Evolutionary conservation across 164 flowering plant genomes (phyloP), one percentile per base, ranked within the genome.

Genomic region (Dillenia turbinata): DNA sequence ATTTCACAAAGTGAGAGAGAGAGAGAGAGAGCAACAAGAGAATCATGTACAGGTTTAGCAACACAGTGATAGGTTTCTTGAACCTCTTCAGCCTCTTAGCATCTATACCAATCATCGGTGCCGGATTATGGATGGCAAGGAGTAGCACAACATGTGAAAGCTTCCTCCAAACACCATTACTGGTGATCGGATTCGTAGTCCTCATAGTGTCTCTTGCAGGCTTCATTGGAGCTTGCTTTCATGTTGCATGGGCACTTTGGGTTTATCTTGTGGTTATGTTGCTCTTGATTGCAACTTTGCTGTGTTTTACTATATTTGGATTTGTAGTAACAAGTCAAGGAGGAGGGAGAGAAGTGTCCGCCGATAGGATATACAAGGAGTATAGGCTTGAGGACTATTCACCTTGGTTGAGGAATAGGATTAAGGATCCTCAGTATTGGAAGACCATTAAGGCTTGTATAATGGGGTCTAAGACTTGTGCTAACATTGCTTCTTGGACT

Each of bases 61-160:
- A 93, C 81, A 82, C 90, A 12, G 84, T 93, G 55, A 87, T 93
- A 24, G 98, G 98, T 0, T 81, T 90, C 81, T 60, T 88, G 59
- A 93, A 93, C 85, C 90, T 93, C n/a, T 78, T 90, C 75, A 83
- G 95, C 0, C 86, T 93, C 47, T 22, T 93, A 12, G 89, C 86
- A 7, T 93, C 98, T 5, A 89, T 93, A n/a, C 98, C 98, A 14
- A 83, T 93, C 33, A 93, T 93, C 60, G 97, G 97, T 0, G 97
- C 69, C 14, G 98, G 92, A 0, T 71, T 93, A 19, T 90, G 95
- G 96, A 82, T 90, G 86, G 92, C 97, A 0, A 82, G 67, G 68
- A 88, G 79, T 71, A 83, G 80, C 79, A 82, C 86, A 19, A 84
- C 89, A 14, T 90, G 98, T 65, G 89, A 87, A 64, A 76, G 75